These are phyloP conservation scores for Eucalyptus tenuipes DNA, from an alignment of 345 rosid species.

Conservation along the genomic window DNA sequence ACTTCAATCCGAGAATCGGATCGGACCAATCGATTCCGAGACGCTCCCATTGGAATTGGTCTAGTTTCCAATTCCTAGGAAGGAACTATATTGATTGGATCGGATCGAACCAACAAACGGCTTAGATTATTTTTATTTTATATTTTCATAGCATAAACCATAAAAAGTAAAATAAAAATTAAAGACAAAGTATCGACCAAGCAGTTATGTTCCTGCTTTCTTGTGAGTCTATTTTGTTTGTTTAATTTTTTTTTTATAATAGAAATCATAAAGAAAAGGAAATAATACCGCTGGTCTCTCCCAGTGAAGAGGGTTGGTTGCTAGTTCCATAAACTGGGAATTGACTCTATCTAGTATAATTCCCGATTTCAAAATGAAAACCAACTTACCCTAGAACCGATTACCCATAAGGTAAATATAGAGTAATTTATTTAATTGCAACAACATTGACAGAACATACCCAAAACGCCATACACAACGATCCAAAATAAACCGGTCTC, in stretches of 20 bases:
- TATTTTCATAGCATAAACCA: not conserved
- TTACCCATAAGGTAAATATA: not conserved
- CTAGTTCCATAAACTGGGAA: not conserved
- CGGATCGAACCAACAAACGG: not conserved
- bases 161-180: not conserved
- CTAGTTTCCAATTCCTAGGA: not conserved
- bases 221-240: not conserved
- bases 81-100: not conserved
- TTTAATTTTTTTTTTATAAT: not conserved
- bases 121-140: not conserved
- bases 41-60: not conserved
- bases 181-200: not conserved
- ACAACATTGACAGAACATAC: not conserved
- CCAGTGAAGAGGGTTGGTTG: not conserved
- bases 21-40: accelerated
- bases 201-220: not conserved
- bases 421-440: not conserved
- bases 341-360: not conserved
- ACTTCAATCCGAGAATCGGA: not conserved
- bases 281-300: not conserved
- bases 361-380: not conserved
- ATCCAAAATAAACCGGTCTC: not conserved
- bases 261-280: not conserved
- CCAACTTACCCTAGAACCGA: not conserved
- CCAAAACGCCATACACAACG: not conserved